phyloP scores from a whole-genome alignment of 345 rosid species.

The Hirschfeldia incana region DNA sequence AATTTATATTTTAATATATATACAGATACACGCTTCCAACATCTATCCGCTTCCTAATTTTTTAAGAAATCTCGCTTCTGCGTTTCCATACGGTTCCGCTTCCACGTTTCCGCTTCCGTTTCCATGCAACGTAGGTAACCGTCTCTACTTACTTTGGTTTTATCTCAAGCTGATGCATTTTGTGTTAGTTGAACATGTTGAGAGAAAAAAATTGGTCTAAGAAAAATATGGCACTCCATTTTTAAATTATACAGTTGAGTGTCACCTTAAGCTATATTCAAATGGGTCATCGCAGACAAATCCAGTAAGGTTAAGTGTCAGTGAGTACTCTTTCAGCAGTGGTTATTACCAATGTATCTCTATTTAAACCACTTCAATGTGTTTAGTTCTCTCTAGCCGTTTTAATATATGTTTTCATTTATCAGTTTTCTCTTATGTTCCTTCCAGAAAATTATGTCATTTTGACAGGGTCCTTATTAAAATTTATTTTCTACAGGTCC shows the following conservation, averaged over 20 bases:
- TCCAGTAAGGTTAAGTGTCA: not conserved
- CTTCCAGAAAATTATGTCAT: slow-evolving; percentile 46
- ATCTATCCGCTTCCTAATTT: no score
- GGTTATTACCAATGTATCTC: slow-evolving; percentile 1
- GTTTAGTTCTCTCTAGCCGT: slow-evolving; percentile 11
- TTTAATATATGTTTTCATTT: slow-evolving; percentile 2
- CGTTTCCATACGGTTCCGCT: no score
- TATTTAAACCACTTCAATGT: not conserved
- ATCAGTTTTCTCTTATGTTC: slow-evolving; percentile 21
- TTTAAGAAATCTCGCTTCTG: no score
- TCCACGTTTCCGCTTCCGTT: no score
- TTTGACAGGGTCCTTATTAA: slow-evolving; percentile 54
- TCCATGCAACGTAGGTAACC: no score
- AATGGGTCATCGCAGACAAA: slow-evolving; percentile 19
- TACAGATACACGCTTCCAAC: no score
- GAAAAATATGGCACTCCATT: not conserved
- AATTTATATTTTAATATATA: no score
- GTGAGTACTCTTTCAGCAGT: slow-evolving; percentile 6
- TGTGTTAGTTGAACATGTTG: no score
- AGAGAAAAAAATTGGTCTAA: not conserved
- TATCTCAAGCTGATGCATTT: no score
- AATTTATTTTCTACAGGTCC: slow-evolving; percentile 63
- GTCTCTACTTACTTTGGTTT: no score
- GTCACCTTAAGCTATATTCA: slow-evolving; percentile 8
- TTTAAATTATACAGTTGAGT: not conserved